Conservation (phyloP, 257 asterid species). For the Solanum raphanifolium region DNA sequence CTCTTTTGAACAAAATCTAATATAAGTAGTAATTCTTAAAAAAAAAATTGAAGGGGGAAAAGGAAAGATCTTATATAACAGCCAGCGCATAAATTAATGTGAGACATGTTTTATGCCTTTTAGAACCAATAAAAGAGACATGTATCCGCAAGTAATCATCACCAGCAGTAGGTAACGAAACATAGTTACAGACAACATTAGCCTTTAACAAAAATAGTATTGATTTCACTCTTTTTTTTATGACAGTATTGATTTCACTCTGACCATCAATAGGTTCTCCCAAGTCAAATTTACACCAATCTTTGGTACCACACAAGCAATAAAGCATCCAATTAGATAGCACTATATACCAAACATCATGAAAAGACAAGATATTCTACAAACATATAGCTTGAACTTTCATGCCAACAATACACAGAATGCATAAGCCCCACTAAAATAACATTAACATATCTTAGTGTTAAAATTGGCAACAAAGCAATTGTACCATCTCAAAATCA, state of each 20-base stretch:
- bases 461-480: background rate
- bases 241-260: background rate
- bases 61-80: background rate
- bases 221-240: background rate
- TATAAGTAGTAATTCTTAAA: background rate
- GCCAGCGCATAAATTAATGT: background rate
- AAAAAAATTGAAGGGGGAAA: background rate
- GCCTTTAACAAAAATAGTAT: background rate
- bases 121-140: background rate
- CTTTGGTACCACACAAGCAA: background rate
- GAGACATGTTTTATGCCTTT: background rate
- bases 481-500: constrained; percentile 74
- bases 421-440: background rate
- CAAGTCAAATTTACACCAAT: background rate
- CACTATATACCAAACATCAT: background rate
- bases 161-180: background rate
- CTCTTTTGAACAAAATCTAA: background rate
- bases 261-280: background rate
- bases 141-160: background rate
- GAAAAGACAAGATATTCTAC: background rate
- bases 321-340: background rate
- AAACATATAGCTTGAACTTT: background rate
- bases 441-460: background rate
- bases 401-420: background rate
- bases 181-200: background rate